These are phyloP conservation scores for Sequoia sempervirens DNA, from an alignment of 75 land plant genomes.

Conservation along the genomic window DNA sequence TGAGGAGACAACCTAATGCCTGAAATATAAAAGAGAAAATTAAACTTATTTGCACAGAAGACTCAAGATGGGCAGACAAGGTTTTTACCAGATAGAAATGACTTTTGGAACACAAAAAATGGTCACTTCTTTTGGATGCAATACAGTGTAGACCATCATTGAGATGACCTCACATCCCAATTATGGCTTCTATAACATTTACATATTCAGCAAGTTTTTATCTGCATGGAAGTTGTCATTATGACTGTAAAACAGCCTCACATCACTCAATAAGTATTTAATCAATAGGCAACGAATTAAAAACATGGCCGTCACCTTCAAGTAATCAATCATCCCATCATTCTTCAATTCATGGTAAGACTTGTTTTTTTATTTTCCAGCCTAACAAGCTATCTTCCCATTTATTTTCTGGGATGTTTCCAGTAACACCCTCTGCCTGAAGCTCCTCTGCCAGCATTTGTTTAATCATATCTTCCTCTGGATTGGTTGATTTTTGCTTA, in stretches of 20 bases:
- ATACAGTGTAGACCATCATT: background rate
- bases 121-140: background rate
- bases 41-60: background rate
- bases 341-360: conserved; percentile 1
- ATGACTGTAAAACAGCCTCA: background rate
- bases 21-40: background rate
- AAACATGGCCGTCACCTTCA: background rate
- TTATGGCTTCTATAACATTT: background rate
- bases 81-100: background rate
- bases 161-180: background rate
- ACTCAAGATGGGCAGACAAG: background rate
- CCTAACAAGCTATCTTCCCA: conserved; percentile 2
- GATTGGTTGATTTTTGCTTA: conserved; percentile 5
- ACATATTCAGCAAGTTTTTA: background rate
- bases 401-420: background rate
- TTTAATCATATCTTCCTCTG: background rate
- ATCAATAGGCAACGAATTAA: background rate
- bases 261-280: background rate
- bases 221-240: background rate
- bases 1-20: background rate
- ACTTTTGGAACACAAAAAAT: background rate
- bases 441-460: conserved; percentile 9
- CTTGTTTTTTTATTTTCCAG: conserved; percentile 7
- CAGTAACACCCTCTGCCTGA: background rate
- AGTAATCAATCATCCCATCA: background rate